These are phyloP conservation scores for Suillus luteus DNA, from an alignment of 768 basidiomycete species.

Conservation along the genomic window DNA sequence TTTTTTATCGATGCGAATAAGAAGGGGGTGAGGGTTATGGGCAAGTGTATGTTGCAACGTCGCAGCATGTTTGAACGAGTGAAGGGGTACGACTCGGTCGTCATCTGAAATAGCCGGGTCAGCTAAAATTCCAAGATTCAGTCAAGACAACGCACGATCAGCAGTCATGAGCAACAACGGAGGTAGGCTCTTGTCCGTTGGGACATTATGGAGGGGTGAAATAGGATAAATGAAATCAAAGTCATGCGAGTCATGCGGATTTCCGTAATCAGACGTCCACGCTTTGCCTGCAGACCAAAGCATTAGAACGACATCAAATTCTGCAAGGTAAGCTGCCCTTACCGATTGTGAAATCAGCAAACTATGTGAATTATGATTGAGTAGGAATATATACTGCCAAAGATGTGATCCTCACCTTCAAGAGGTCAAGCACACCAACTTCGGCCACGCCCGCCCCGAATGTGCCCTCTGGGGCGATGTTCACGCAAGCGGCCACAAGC, in stretches of 20 bases:
- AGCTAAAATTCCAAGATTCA: neutral
- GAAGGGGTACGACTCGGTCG: conserved; percentile 84
- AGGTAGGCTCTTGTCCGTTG: conserved; percentile 59
- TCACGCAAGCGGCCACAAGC: conserved; percentile 82
- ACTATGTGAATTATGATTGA: conserved; percentile 39
- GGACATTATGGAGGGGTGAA: conserved; percentile 82
- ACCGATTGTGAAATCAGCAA: conserved; percentile 79
- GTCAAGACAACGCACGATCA: conserved; percentile 56
- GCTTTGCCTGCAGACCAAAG: conserved; percentile 50
- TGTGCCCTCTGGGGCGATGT: conserved; percentile 73
- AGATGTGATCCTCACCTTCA: conserved; percentile 52
- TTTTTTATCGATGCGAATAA: conserved; percentile 79
- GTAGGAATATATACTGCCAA: neutral
- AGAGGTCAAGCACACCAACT: conserved; percentile 79
- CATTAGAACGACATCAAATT: conserved; percentile 10
- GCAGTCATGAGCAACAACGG: conserved; percentile 79
- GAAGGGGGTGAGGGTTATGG: conserved; percentile 69
- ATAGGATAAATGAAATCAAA: conserved; percentile 85
- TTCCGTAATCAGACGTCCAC: conserved; percentile 81
- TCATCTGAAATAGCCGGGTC: conserved; percentile 52
- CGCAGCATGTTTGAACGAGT: conserved; percentile 83
- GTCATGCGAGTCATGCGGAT: conserved; percentile 71
- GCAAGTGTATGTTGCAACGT: conserved; percentile 69
- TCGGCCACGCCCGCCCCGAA: conserved; percentile 82
- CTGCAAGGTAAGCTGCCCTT: conserved; percentile 15